A percentile compares a stretch with the other conserved stretches of the same genome.
Evolutionary conservation across 164 flowering plant species (phyloP).

Genomic region (Litsea cubeba): DNA sequence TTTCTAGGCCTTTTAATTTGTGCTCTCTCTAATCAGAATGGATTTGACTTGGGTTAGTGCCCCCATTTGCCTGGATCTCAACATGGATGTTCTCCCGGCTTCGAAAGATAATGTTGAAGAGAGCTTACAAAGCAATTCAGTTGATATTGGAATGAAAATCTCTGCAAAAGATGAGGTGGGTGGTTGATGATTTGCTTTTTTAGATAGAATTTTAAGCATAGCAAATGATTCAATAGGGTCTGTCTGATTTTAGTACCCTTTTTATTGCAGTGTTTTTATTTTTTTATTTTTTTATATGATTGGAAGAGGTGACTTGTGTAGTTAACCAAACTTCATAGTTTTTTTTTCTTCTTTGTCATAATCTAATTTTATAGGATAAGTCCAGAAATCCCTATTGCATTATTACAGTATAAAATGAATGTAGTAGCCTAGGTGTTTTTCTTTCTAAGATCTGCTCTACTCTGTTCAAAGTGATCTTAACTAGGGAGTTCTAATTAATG

Average conservation of each 20-base stretch:
- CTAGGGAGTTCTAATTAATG: not conserved
- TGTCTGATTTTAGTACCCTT: too few relatives aligned
- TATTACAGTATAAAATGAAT: too few relatives aligned
- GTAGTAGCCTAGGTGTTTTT: not conserved
- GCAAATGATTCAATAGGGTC: not conserved
- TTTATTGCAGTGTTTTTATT: too few relatives aligned
- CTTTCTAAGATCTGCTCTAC: too few relatives aligned
- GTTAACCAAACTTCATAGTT: too few relatives aligned
- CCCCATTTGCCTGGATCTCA: not conserved
- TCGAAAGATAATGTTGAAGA: not conserved
- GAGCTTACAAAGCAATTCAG: not conserved
- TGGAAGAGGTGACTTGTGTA: too few relatives aligned
- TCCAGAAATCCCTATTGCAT: too few relatives aligned
- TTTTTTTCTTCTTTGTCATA: too few relatives aligned
- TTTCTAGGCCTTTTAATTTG: not conserved
- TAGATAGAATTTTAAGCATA: not conserved
- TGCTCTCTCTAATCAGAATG: not conserved
- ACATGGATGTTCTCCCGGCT: not conserved
- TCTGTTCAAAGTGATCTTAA: too few relatives aligned
- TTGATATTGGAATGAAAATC: not conserved
- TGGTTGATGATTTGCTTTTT: not conserved
- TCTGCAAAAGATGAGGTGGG: slow-evolving; percentile 1
- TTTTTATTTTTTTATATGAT: too few relatives aligned
- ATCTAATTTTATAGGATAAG: too few relatives aligned
- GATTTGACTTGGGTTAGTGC: not conserved